Evolutionary conservation across 345 rosid species (phyloP), one percentile per base, ranked within the genome.

Genomic region (Populus euphratica): DNA sequence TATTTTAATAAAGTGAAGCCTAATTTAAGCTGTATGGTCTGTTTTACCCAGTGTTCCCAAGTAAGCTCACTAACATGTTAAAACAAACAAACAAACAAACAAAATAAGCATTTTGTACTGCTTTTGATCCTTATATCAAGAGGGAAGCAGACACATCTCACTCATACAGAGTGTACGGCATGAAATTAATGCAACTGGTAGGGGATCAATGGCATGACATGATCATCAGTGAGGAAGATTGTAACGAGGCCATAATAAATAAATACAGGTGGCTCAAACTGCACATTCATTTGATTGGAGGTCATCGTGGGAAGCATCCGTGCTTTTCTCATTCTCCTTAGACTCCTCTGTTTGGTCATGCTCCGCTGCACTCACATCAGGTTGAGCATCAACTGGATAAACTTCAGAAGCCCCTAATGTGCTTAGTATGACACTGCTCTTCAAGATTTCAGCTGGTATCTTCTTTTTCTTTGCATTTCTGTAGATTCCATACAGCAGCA

Each of bases 401-500:
- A 85, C 83, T 36, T 82, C 90, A 10, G 81, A 72, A 20, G 59
- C 59, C 4, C 88, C 87, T 6, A 50, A 11, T 9, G 77, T 6
- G 82, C 76, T 4, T 9, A 66, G 20, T 21, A 83, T 39, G 7
- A 81, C 81, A 31, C 83, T 77, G 41, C 54, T 83, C 64, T 81
- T 76, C 23, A 78, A 14, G 20, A 73, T 52, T 29, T 82, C 87
- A 43, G 87, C 86, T 12, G 72, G 43, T 8, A 0, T 4, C 43
- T 69, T 69, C 79, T 81, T 70, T 47, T 79, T 76, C 59, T 72
- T 73, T 17, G 85, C 56, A 56, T 86, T 87, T 29, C 85, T 89
- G 88, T 87, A 93, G 7, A 85, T 56, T 13, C 81, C 84, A 72
- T 94, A 91, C 35, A 94, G 73, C 20, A 83, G 2, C 98, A 93